phyloP scores from a whole-genome alignment of 352 stramenopile genomes.

The Phytophthora hibernalis region DNA sequence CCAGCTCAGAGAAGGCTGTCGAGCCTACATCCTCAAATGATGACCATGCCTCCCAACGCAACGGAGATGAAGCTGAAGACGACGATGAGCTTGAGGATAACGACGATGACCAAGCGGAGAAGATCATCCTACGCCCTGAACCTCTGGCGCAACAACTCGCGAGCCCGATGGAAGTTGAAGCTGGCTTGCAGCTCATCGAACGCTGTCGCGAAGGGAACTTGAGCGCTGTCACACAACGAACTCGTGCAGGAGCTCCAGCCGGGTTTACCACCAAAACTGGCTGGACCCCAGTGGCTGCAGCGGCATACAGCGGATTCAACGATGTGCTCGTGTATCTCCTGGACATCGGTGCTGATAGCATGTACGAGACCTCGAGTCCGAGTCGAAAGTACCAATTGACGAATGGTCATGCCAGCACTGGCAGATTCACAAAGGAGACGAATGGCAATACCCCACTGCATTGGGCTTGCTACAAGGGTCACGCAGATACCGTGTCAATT shows the following conservation, averaged over 20 bases:
- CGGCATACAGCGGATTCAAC: conserved; percentile 67
- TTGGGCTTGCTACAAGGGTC: conserved; percentile 88
- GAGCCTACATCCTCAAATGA: conserved; percentile 10
- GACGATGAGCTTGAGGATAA: conserved; percentile 46
- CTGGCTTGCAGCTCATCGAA: conserved; percentile 64
- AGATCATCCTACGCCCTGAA: conserved; percentile 65
- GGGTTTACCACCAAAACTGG: conserved; percentile 81
- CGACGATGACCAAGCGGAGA: conserved; percentile 43
- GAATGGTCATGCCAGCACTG: conserved; percentile 15
- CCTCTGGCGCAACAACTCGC: conserved; percentile 64
- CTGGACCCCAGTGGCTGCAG: conserved; percentile 75
- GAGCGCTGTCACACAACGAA: conserved; percentile 41
- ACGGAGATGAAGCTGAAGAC: conserved; percentile 16
- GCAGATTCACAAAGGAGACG: conserved; percentile 13
- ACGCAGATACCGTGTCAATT: conserved; percentile 68
- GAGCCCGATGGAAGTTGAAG: conserved; percentile 58
- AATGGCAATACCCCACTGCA: conserved; percentile 78
- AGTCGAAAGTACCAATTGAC: conserved; percentile 24
- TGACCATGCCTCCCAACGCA: conserved; percentile 7
- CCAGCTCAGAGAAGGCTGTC: conserved; percentile 19
- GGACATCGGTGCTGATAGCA: conserved; percentile 69
- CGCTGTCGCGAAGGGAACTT: conserved; percentile 63
- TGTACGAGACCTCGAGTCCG: conserved; percentile 63
- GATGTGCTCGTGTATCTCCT: conserved; percentile 78
- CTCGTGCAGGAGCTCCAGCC: conserved; percentile 56